Conservation (phyloP, 805 yeast genomes). For the Yarrowia bubula region DNA sequence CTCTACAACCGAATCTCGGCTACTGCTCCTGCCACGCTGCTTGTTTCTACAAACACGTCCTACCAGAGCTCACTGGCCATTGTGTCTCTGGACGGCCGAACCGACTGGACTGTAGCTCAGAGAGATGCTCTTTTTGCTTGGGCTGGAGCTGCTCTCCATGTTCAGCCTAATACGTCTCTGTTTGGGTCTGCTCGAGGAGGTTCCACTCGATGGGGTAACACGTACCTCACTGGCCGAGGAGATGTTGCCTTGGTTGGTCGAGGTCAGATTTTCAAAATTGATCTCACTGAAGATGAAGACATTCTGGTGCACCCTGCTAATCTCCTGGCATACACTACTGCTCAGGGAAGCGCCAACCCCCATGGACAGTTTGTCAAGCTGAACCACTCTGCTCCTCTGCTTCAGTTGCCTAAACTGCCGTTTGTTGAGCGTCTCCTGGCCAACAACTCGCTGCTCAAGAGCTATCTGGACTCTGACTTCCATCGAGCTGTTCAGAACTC, state of each 20-base stretch:
- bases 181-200: constrained; percentile 18
- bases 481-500: constrained; percentile 11
- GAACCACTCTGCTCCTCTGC: constrained; percentile 10
- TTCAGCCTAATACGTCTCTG: constrained; percentile 32
- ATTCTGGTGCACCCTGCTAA: constrained; percentile 43
- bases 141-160: constrained; percentile 41
- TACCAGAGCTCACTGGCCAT: constrained; percentile 39
- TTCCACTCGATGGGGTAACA: constrained; percentile 37
- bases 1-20: constrained; percentile 39
- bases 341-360: constrained; percentile 1
- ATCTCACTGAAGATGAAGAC: constrained; percentile 42
- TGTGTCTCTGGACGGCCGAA: constrained; percentile 38
- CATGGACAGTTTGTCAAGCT: constrained; percentile 1
- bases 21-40: constrained; percentile 37
- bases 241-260: constrained; percentile 45
- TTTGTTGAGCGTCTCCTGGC: constrained; percentile 19
- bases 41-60: constrained; percentile 33
- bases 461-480: constrained; percentile 25
- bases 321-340: constrained; percentile 43
- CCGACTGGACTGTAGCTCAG: constrained; percentile 45
- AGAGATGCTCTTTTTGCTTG: constrained; percentile 47
- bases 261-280: constrained; percentile 44
- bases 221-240: constrained; percentile 42
- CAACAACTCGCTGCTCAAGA: constrained; percentile 11
- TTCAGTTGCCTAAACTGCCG: constrained; percentile 21